Base-by-base conservation (phyloP, 768 basidiomycete genomes). In the Tylopilus balloui region DNA sequence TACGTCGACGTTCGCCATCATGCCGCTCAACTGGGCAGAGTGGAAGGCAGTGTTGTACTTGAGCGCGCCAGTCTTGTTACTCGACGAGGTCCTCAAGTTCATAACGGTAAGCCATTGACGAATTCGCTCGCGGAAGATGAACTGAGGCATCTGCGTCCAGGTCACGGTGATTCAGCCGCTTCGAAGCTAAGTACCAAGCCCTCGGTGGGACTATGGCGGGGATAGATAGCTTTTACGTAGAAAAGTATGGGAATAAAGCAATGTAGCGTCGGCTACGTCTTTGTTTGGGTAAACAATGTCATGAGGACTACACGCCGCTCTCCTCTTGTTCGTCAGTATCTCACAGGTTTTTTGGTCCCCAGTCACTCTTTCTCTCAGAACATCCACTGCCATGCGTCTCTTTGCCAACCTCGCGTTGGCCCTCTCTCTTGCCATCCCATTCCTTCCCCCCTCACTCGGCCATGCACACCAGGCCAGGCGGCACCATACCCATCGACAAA, bases 31-130 rank as follows among this genome's bases (percentile, higher is more conserved):
- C 75, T 92, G 86, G 88, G 69, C 68, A 19, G 95, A 99, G 69
- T 99, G 95, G 95, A 83, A 86, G 67, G 93, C 92, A 15, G 94
- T 99, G 9, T 68, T 99, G 52, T 80, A 76, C 57, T 77, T 98
- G 54, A 92, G 89, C 56, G 83, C 82, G 6, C 95, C 95, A 17
- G 92, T 99, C 28, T 63, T 99, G 32, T 44, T 88, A 41, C 84
- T 98, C 41, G 95, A 98, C 68, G 96, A 98, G 69, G 59, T 87
- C 21, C 73, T 98, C 63, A 98, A 98, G 68, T 83, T 86, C 54
- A 67, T 88, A 46, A 79, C 88, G 58, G 88, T 88, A 59, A 66
- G 84, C 66, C 10, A 13, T 45, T 13, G 17, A 9, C 14, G 17
- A 13, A 28, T 6, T 29, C 4, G 19, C 5, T 3, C 11, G 12